phyloP scores from a whole-genome alignment of 176 grass and related monocot genomes.

The Triticum aestivum region DNA sequence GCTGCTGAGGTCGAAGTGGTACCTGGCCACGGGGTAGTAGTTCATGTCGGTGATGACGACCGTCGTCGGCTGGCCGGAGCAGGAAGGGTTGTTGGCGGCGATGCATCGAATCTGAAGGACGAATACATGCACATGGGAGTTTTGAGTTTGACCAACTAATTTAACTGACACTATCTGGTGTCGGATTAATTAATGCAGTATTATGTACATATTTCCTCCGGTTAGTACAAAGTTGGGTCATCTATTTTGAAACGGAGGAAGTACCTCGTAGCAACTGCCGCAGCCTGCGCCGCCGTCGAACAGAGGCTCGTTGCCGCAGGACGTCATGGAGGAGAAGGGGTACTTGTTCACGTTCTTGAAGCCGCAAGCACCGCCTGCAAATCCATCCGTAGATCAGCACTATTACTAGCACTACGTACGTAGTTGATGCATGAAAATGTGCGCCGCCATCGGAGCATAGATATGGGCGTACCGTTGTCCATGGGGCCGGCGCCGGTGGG shows the following conservation, averaged over 20 bases:
- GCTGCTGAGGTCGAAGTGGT: slow-evolving; percentile 68
- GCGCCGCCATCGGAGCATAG: neutral
- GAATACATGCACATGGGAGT: too few species aligned
- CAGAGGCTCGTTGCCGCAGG: too few species aligned
- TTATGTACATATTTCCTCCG: too few species aligned
- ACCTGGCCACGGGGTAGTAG: slow-evolving; percentile 43
- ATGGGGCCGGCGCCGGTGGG: slow-evolving; percentile 52
- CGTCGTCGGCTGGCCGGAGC: slow-evolving; percentile 50
- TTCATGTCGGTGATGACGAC: slow-evolving; percentile 64
- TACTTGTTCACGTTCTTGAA: slow-evolving; percentile 47
- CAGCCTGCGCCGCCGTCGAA: too few species aligned
- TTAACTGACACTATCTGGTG: too few species aligned
- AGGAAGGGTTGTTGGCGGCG: slow-evolving; percentile 10
- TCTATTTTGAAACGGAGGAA: too few species aligned
- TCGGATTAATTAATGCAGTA: too few species aligned
- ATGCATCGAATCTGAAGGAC: too few species aligned
- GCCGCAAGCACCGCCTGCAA: slow-evolving; percentile 59
- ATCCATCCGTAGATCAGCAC: neutral
- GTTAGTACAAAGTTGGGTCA: too few species aligned
- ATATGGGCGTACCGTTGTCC: slow-evolving; percentile 36
- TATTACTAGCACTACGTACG: neutral
- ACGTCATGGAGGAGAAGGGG: neutral
- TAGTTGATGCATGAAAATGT: neutral
- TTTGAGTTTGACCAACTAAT: too few species aligned
- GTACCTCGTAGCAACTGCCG: too few species aligned